phyloP scores from a whole-genome alignment of 805 yeast genomes.

The Cyberlindnera suaveolens region DNA sequence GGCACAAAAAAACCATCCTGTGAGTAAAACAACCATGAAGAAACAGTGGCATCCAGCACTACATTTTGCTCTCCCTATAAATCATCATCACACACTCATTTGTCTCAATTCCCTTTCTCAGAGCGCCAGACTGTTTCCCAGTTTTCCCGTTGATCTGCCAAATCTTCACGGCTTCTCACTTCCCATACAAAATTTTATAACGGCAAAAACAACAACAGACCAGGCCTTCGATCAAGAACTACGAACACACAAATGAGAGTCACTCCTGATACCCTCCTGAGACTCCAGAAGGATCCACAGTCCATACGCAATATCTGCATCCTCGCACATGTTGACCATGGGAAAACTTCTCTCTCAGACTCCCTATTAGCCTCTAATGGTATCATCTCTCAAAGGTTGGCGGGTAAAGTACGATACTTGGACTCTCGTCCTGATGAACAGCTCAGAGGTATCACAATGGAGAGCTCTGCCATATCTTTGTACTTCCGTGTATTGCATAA shows the following conservation, averaged over 20 bases:
- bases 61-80: too few relatives aligned
- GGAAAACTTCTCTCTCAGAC: constrained; percentile 93
- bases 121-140: too few relatives aligned
- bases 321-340: constrained; percentile 97
- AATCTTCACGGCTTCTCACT: too few relatives aligned
- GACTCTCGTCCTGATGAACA: constrained; percentile 97
- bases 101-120: too few relatives aligned
- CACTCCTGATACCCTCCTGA: constrained; percentile 54
- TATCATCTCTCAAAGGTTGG: constrained; percentile 88
- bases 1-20: too few relatives aligned
- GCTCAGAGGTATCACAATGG: constrained; percentile 95
- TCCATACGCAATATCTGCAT: constrained; percentile 87
- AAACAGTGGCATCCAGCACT: too few relatives aligned
- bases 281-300: constrained; percentile 63
- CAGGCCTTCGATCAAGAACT: too few relatives aligned
- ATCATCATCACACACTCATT: too few relatives aligned
- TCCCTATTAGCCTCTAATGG: constrained; percentile 92
- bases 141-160: too few relatives aligned
- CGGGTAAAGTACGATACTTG: constrained; percentile 88
- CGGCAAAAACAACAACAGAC: neutral
- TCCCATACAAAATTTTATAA: too few relatives aligned
- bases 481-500: constrained; percentile 66
- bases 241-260: constrained; percentile 38
- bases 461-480: constrained; percentile 90
- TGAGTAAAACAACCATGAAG: too few relatives aligned